Evolutionary conservation across 2,329 filamentous ascomycete species (phyloP).

Genomic region (Aciculosporium take): DNA sequence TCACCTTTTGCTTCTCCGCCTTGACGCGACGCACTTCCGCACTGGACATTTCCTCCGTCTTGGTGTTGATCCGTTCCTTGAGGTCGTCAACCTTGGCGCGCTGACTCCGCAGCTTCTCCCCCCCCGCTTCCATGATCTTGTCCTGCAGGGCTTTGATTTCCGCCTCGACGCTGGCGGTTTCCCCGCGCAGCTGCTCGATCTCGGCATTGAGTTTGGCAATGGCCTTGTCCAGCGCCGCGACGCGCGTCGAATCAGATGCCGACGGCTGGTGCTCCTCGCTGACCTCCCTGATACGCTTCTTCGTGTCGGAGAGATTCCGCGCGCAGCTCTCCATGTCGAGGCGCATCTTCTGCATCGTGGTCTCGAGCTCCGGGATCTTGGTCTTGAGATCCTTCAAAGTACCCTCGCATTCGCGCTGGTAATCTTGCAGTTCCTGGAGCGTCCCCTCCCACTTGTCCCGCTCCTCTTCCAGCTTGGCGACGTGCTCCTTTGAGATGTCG

Average conservation of each 20-base stretch:
- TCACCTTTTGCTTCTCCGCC: slow-evolving; percentile 79
- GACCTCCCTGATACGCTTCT: slow-evolving; percentile 76
- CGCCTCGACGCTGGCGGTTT: slow-evolving; percentile 80
- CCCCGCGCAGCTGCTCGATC: slow-evolving; percentile 62
- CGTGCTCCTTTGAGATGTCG: slow-evolving; percentile 77
- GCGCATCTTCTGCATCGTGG: slow-evolving; percentile 76
- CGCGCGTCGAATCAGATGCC: slow-evolving; percentile 62
- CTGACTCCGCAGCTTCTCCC: slow-evolving; percentile 80
- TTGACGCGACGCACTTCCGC: slow-evolving; percentile 84
- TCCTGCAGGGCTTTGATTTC: slow-evolving; percentile 89
- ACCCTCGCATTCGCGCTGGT: slow-evolving; percentile 65
- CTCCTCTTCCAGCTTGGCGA: slow-evolving; percentile 72
- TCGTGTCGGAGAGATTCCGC: slow-evolving; percentile 68
- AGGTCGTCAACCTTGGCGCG: slow-evolving; percentile 80
- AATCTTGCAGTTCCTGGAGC: slow-evolving; percentile 72
- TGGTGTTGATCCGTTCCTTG: slow-evolving; percentile 69
- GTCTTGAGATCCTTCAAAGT: slow-evolving; percentile 58
- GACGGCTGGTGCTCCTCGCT: slow-evolving; percentile 68
- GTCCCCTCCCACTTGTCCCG: slow-evolving; percentile 72
- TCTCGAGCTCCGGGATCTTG: slow-evolving; percentile 73
- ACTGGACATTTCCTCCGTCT: slow-evolving; percentile 69
- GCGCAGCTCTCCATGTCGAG: slow-evolving; percentile 81
- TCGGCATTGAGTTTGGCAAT: slow-evolving; percentile 63
- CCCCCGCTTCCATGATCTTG: slow-evolving; percentile 97
- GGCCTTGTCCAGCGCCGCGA: slow-evolving; percentile 60